A percentile compares a stretch with the other conserved stretches of the same genome.
Evolutionary conservation across 73 alveolate species (phyloP).

Genomic region (Paramecium tetraurelia): DNA sequence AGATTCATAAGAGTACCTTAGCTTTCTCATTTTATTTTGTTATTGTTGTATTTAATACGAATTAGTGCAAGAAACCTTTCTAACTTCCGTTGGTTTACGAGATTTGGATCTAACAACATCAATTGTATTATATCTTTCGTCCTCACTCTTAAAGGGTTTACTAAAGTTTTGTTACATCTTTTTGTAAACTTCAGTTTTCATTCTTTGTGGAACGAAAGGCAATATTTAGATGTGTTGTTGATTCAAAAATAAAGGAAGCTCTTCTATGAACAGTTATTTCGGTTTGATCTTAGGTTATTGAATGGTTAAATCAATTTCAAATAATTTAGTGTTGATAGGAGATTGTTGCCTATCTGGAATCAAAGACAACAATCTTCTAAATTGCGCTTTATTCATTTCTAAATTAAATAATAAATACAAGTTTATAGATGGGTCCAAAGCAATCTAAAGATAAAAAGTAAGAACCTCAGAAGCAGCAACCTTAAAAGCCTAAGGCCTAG

Average conservation of each 20-base stretch:
- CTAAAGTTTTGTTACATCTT: background rate
- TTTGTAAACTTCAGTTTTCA: background rate
- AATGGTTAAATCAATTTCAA: background rate
- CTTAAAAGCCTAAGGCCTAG: background rate
- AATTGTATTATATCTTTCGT: slow-evolving; percentile 16
- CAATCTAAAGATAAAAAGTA: background rate
- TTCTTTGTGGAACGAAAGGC: background rate
- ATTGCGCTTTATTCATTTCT: background rate
- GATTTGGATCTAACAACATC: background rate
- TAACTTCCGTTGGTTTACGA: background rate
- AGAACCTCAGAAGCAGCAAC: background rate
- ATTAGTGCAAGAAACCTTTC: background rate
- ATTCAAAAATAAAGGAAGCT: background rate
- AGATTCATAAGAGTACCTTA: background rate
- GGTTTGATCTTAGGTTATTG: background rate
- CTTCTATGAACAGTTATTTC: background rate
- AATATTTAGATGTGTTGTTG: background rate
- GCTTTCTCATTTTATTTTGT: background rate
- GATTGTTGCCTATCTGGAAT: background rate
- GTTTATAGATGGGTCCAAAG: background rate
- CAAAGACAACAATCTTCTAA: background rate
- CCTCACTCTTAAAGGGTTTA: background rate
- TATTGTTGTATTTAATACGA: background rate
- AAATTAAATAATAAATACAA: background rate
- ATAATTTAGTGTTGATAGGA: background rate